These are phyloP conservation scores for Paraphaeosphaeria minitans DNA, from an alignment of 2,329 filamentous ascomycete genomes.

Conservation along the genomic window DNA sequence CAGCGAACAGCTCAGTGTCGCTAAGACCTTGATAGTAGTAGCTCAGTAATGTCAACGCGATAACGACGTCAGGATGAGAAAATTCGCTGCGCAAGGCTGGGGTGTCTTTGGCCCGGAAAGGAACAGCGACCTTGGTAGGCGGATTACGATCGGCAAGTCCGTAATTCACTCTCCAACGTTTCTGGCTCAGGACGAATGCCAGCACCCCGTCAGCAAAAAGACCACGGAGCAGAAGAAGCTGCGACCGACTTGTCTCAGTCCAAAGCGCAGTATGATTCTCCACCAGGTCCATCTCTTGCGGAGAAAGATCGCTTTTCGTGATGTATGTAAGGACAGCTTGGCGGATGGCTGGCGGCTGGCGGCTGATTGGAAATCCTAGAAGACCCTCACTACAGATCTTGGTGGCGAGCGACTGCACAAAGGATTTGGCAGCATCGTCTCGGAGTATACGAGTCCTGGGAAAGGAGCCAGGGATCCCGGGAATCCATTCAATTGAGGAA, in stretches of 20 bases:
- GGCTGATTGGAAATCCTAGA: slow-evolving; percentile 51
- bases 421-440: slow-evolving; percentile 34
- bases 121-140: slow-evolving; percentile 59
- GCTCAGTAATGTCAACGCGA: slow-evolving; percentile 66
- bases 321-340: slow-evolving; percentile 54
- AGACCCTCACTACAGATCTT: background rate
- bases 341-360: slow-evolving; percentile 39
- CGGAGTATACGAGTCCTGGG: slow-evolving; percentile 27
- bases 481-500: slow-evolving; percentile 51
- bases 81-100: slow-evolving; percentile 68
- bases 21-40: slow-evolving; percentile 69
- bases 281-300: slow-evolving; percentile 31
- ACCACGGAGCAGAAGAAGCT: slow-evolving; percentile 59
- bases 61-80: slow-evolving; percentile 69
- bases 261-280: slow-evolving; percentile 39
- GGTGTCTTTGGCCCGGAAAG: slow-evolving; percentile 68
- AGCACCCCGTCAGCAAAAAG: slow-evolving; percentile 63
- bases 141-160: slow-evolving; percentile 60
- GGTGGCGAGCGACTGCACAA: background rate
- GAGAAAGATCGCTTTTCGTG: slow-evolving; percentile 37
- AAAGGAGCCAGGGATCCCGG: slow-evolving; percentile 29
- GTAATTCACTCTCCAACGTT: slow-evolving; percentile 70
- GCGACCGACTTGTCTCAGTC: slow-evolving; percentile 35
- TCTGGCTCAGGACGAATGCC: slow-evolving; percentile 58
- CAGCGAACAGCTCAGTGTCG: slow-evolving; percentile 55